Evolutionary conservation across 2,329 filamentous ascomycete species (phyloP), one percentile per base, ranked within the genome.

Genomic region (Sarocladiaceae sp.): DNA sequence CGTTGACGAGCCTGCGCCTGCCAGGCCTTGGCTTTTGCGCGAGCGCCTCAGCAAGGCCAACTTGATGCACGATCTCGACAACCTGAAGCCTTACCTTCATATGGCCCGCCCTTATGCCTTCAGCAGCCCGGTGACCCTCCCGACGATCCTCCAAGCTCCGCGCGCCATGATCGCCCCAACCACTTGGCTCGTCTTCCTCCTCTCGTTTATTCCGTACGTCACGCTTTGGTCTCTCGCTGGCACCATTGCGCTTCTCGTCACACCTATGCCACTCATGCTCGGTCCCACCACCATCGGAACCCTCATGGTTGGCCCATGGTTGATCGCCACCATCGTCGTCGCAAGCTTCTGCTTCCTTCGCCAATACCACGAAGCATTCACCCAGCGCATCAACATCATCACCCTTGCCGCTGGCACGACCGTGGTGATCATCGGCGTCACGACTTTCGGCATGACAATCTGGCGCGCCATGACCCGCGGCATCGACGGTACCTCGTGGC

Each of bases 141-240:
- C 57, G 0, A 60, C 66, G 2, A 59, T 75, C 15, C 61, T 77
- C n/a, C 75, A 80, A 52, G 69, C 69, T 0, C 69, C 76, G 0
- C 71, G 76, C 5, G 76, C 77, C 7, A 63, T 78, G 50, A 56
- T 69, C 13, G 75, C 79, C 1, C 79, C 79, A 1, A 78, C 76
- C 1, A 75, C 75, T 0, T 51, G 69, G 13, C 66, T 82, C 1
- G 66, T 79, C 13, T 71, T 75, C 22, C 52, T 73, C 4, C 63
- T 73, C 1, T 71, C 76, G 0, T 60, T 75, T 22, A 64, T 82
- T 1, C 75, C 79, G 0, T 63, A 69, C 39, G 69, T 70, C 11
- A 62, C 70, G 0, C 67, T 82, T 10, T 80, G 78, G 73, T 73
- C 74, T 11, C 53, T 79, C 8, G 57, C 71, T 1, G 60, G 66